Conservation (phyloP, 1,284 basidiomycete species). For the Tilletia setariae region DNA sequence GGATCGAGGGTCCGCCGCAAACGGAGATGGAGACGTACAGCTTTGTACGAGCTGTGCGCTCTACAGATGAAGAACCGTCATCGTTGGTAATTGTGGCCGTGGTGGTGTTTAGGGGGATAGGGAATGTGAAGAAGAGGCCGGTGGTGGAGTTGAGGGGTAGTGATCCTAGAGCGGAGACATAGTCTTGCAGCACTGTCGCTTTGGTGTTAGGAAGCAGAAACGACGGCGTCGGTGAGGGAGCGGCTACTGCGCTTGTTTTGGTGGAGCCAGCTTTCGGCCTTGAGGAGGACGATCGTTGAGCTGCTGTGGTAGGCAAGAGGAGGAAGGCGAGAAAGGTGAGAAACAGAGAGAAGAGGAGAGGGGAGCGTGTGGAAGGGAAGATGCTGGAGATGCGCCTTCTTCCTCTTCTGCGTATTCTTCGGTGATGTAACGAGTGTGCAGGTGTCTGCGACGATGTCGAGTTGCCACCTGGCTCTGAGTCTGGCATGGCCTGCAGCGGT, state of each 20-base stretch:
- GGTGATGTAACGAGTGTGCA: too few relatives aligned
- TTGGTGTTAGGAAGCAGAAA: not conserved
- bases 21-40: constrained; percentile 42
- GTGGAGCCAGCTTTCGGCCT: not conserved
- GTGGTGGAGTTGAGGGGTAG: constrained; percentile 25
- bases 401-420: too few relatives aligned
- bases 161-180: constrained; percentile 29
- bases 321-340: not conserved
- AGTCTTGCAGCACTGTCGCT: constrained; percentile 32
- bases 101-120: constrained; percentile 25
- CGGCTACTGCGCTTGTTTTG: not conserved
- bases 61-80: constrained; percentile 18
- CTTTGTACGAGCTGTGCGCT: not conserved
- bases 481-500: too few relatives aligned
- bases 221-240: not conserved
- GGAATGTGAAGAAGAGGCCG: constrained; percentile 39
- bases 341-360: not conserved
- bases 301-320: not conserved
- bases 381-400: too few relatives aligned
- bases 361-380: not conserved
- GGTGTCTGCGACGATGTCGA: too few relatives aligned
- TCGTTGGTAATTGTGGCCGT: not conserved
- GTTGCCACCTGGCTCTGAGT: too few relatives aligned
- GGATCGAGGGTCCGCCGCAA: constrained; percentile 43
- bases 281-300: not conserved